Evolutionary conservation across 2,329 filamentous ascomycete species (phyloP).

Genomic region (Didymella segeticola): DNA sequence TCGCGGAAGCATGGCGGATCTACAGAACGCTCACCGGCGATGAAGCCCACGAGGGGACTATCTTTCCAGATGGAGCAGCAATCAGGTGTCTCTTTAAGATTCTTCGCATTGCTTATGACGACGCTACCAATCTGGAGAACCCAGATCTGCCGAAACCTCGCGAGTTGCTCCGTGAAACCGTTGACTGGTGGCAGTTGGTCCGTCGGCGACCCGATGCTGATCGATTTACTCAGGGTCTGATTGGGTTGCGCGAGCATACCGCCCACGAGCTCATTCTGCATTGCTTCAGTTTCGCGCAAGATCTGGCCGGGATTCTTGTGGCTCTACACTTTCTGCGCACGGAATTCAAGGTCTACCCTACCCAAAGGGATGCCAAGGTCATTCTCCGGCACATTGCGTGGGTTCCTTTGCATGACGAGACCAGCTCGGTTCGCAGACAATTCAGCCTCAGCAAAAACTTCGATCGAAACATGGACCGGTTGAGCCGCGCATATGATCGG

Average conservation of each 20-base stretch:
- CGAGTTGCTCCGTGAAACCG: conserved; percentile 38
- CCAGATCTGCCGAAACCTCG: conserved; percentile 40
- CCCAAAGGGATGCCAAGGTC: conserved; percentile 23
- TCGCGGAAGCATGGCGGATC: conserved; percentile 36
- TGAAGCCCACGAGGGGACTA: conserved; percentile 17
- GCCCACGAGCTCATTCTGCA: conserved; percentile 40
- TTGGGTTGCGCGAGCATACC: conserved; percentile 29
- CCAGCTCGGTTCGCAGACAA: conserved; percentile 19
- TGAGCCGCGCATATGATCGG: conserved; percentile 24
- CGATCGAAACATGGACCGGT: conserved; percentile 18
- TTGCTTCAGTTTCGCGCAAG: conserved; percentile 44
- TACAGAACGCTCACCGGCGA: conserved; percentile 38
- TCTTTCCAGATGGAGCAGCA: conserved; percentile 41
- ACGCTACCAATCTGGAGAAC: conserved; percentile 24
- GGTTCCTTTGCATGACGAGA: conserved; percentile 29
- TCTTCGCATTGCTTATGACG: conserved; percentile 39
- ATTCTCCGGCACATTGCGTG: conserved; percentile 40
- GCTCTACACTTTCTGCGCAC: conserved; percentile 41
- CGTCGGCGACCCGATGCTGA: conserved; percentile 33
- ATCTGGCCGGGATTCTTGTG: conserved; percentile 44
- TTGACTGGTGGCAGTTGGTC: conserved; percentile 38
- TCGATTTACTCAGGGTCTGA: conserved; percentile 37
- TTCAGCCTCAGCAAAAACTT: conserved; percentile 21
- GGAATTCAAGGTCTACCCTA: conserved; percentile 37
- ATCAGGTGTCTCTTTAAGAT: conserved; percentile 43